Evolutionary conservation across 1,139 yeast species (phyloP).

Genomic region (Meyerozyma elateridarum): DNA sequence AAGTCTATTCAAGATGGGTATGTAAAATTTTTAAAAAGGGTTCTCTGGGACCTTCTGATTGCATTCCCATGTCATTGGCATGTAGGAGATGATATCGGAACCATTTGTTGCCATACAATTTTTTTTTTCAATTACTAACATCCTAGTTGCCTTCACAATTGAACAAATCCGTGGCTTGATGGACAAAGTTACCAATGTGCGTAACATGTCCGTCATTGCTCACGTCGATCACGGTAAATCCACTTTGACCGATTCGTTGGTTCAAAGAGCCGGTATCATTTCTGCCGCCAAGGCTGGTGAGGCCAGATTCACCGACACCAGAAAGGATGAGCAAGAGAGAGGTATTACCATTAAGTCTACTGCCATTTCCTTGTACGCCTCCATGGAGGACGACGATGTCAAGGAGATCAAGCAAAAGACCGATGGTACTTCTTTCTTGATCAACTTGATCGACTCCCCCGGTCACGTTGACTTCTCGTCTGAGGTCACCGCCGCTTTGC

Average conservation of each 20-base stretch:
- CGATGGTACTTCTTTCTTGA: constrained; percentile 89
- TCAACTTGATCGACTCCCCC: constrained; percentile 98
- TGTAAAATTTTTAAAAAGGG: constrained; percentile 16
- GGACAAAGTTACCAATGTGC: constrained; percentile 99
- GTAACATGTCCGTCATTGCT: constrained; percentile 99
- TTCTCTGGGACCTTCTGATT: not conserved
- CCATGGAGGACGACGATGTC: constrained; percentile 84
- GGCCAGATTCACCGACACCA: constrained; percentile 99
- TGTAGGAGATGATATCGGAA: not conserved
- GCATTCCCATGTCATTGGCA: constrained; percentile 4
- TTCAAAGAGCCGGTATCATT: constrained; percentile 98
- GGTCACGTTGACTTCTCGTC: constrained; percentile 99
- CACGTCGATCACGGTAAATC: constrained; percentile 99
- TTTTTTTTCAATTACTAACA: constrained; percentile 12
- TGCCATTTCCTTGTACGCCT: constrained; percentile 93
- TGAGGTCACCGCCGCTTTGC: constrained; percentile 99
- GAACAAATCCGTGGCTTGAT: constrained; percentile 97
- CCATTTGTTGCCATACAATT: not conserved
- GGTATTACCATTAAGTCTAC: constrained; percentile 99
- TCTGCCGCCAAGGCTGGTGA: constrained; percentile 99
- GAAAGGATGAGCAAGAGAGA: constrained; percentile 99
- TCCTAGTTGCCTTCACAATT: constrained; percentile 65
- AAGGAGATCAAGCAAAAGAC: constrained; percentile 96
- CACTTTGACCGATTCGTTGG: constrained; percentile 97
- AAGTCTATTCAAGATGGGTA: constrained; percentile 35